Evolutionary conservation across 2,329 filamentous ascomycete genomes (phyloP).

Genomic region (Xylariaceae sp.): DNA sequence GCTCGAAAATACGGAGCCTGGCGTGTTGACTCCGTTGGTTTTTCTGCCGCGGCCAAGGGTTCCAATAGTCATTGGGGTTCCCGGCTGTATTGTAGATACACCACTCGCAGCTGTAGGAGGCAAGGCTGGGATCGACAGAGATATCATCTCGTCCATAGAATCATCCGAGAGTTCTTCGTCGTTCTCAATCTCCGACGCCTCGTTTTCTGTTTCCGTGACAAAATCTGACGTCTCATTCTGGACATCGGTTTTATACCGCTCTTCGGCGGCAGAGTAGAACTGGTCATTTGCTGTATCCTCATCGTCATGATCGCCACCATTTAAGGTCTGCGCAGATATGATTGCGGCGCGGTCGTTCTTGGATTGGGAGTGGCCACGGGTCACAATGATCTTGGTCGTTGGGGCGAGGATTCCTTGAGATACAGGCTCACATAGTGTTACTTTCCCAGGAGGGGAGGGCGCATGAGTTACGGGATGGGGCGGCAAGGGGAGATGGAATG

Average conservation of each 20-base stretch:
- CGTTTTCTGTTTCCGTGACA: constrained; percentile 59
- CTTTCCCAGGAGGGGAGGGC: constrained; percentile 77
- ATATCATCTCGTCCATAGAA: constrained; percentile 90
- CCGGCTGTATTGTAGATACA: constrained; percentile 73
- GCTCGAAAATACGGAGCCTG: constrained; percentile 83
- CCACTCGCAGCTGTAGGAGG: constrained; percentile 75
- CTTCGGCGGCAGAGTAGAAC: constrained; percentile 89
- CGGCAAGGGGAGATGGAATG: constrained; percentile 71
- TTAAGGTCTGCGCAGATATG: constrained; percentile 49
- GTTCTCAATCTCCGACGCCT: constrained; percentile 61
- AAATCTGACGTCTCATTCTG: constrained; percentile 56
- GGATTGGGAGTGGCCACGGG: constrained; percentile 56
- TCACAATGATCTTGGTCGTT: constrained; percentile 78
- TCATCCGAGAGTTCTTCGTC: constrained; percentile 80
- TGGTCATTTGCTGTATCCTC: constrained; percentile 86
- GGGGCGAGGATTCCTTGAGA: constrained; percentile 77
- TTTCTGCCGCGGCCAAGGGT: constrained; percentile 61
- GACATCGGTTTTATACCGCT: constrained; percentile 59
- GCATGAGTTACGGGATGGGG: constrained; percentile 85
- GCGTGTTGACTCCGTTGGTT: constrained; percentile 72
- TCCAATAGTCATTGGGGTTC: constrained; percentile 74
- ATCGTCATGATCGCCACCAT: constrained; percentile 60
- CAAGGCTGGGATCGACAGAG: constrained; percentile 73
- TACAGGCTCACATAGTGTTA: constrained; percentile 91
- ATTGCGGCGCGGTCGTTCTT: constrained; percentile 49